Evolutionary conservation across 352 stramenopile genomes (phyloP), one percentile per base, ranked within the genome.

Genomic region (Phytophthora ramorum): DNA sequence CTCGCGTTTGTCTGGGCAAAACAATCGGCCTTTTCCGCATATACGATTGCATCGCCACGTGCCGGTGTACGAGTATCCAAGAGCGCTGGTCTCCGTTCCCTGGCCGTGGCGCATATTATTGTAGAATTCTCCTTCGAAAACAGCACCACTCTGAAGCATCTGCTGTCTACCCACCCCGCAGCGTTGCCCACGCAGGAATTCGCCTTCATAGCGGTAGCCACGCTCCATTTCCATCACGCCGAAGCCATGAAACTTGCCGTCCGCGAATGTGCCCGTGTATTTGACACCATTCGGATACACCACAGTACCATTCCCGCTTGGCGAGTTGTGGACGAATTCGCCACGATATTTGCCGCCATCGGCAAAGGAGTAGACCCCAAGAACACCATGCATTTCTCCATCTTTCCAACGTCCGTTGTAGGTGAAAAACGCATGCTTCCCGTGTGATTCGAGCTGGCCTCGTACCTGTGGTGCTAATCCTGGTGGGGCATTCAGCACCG

Each of bases 71-170:
- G 60, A 68, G 48, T 84, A 90, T 17, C 85, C 82, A 4, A 91
- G 73, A 0, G 65, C 63, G 48, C 81, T 93, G 13, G 71, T 89
- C 69, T 93, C 85, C 14, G 72, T 66, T 34, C 85, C 85, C 46
- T 85, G 75, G 24, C 85, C 85, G 10, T 93, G 78, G 26, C 78
- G 74, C 54, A 79, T 73, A 62, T 90, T 88, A 37, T 63, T 49
- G 66, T 78, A 89, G 60, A 93, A 93, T 40, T 89, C 79, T 9
- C 85, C 85, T 50, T 90, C 77, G 58, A 91, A 93, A 12, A 54
- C 64, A 13, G 77, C 78, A 10, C 76, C 81, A 28, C 66, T 83
- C 34, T 75, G 58, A 13, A 78, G 45, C 30, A 88, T 79, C 9
- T 46, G 37, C 14, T 91, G 68, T 41, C 72, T 88, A 4, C 83